Conservation (phyloP, 345 rosid species). For the Syzygium aqueum region DNA sequence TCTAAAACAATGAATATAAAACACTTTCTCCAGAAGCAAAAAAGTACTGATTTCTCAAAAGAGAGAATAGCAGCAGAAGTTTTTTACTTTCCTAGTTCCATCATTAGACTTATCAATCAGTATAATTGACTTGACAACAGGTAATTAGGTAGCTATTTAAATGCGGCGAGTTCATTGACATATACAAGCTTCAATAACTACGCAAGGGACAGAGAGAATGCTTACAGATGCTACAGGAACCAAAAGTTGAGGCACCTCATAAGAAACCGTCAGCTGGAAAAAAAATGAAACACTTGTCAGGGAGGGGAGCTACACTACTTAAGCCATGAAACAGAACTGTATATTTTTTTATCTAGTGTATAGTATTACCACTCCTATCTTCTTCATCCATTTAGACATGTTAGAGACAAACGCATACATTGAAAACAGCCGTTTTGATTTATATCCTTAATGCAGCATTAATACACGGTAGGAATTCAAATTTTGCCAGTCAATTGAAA, state of each 20-base stretch:
- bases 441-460: neutral
- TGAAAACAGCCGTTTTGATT: neutral
- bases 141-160: neutral
- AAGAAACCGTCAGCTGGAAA: conserved; percentile 85
- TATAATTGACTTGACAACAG: neutral
- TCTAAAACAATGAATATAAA: neutral
- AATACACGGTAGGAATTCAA: neutral
- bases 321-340: neutral
- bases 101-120: neutral
- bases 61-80: neutral
- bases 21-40: neutral
- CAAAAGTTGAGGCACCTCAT: conserved; percentile 81
- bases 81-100: neutral
- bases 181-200: neutral
- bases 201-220: neutral
- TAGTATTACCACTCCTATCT: neutral
- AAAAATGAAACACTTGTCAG: neutral
- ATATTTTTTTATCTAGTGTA: neutral
- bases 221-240: conserved; percentile 78
- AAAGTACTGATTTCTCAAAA: neutral
- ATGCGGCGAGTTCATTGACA: neutral
- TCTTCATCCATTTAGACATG: neutral
- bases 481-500: neutral
- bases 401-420: neutral
- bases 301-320: neutral